These are phyloP conservation scores for Cladosporium velox DNA, from an alignment of 2,329 filamentous ascomycete species.

Conservation along the genomic window DNA sequence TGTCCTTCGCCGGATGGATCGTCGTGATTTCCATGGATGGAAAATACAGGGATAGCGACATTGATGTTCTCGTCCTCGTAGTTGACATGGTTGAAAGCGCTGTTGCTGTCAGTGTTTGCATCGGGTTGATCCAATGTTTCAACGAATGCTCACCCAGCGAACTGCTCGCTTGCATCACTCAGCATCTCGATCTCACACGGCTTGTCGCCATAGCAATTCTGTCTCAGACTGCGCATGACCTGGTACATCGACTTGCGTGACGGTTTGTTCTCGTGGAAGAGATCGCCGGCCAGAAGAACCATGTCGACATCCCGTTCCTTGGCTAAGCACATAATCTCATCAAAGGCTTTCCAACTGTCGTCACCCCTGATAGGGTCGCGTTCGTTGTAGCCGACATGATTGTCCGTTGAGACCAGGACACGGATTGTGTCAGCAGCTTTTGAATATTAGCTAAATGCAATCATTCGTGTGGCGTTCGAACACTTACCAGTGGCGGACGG, in stretches of 20 bases:
- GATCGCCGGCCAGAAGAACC: constrained; percentile 89
- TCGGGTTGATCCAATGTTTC: background rate
- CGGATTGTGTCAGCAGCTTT: constrained; percentile 73
- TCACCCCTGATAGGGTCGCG: constrained; percentile 91
- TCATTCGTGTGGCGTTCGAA: background rate
- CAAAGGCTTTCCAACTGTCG: constrained; percentile 94
- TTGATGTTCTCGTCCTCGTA: constrained; percentile 98
- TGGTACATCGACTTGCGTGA: constrained; percentile 95
- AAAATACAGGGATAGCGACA: constrained; percentile 94
- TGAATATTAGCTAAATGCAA: background rate
- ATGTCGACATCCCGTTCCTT: constrained; percentile 92
- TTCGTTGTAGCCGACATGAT: constrained; percentile 96
- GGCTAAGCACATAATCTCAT: constrained; percentile 90
- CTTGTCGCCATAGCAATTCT: constrained; percentile 93
- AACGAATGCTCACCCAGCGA: constrained; percentile 49
- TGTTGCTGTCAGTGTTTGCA: constrained; percentile 28
- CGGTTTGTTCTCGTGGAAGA: constrained; percentile 98
- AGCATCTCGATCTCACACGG: constrained; percentile 94
- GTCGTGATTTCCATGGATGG: constrained; percentile 97
- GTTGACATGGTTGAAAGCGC: constrained; percentile 88
- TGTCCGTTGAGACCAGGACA: constrained; percentile 92
- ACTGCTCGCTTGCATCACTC: constrained; percentile 88
- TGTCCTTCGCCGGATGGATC: constrained; percentile 97
- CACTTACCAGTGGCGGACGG: constrained; percentile 7
- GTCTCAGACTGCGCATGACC: constrained; percentile 89